Evolutionary conservation across 768 basidiomycete species (phyloP), one percentile per base, ranked within the genome.

Genomic region (Lentinus brumalis): DNA sequence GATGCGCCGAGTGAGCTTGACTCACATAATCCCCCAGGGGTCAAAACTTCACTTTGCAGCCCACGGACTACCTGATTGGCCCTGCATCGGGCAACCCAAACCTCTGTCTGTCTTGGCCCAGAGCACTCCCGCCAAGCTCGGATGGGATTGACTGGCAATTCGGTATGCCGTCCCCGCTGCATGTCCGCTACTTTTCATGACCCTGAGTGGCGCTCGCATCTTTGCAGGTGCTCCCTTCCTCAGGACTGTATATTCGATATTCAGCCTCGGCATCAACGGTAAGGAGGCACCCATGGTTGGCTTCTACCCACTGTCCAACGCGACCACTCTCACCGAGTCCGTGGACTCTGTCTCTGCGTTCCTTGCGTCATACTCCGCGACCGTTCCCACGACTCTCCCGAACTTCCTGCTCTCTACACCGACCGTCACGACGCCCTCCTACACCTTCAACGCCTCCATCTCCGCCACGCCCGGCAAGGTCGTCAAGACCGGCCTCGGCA

Each of bases 101-200:
- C 60, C 71, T 90, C 14, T 93, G 91, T 73, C 74, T 92, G 45
- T 76, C 88, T 29, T 93, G 91, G 91, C 91, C 90, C 0, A 77
- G 75, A 63, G 89, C 89, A 4, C 73, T 77, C 18, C 78, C 85
- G 8, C 91, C 89, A 0, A 87, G 79, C 59, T 63, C 85, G 14
- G 87, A 92, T 71, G 91, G 89, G 14, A 81, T 93, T 54, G 91
- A 93, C 67, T 93, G 91, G 91, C 89, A 92, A 71, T 78, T 93
- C 51, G 90, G 89, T 87, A 64, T 30, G 73, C 60, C n/a, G 6
- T 26, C 7, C 21, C 21, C 2, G 21, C 21, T 26, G 16, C 11
- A 4, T 44, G 14, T 40, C 15, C 21, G 26, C 32, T 54, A 26
- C 47, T 21, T 56, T 26, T 26, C 21, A 26, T 1, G 21, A 26